Conservation (phyloP, 257 asterid species). For the Datura wrightii region DNA sequence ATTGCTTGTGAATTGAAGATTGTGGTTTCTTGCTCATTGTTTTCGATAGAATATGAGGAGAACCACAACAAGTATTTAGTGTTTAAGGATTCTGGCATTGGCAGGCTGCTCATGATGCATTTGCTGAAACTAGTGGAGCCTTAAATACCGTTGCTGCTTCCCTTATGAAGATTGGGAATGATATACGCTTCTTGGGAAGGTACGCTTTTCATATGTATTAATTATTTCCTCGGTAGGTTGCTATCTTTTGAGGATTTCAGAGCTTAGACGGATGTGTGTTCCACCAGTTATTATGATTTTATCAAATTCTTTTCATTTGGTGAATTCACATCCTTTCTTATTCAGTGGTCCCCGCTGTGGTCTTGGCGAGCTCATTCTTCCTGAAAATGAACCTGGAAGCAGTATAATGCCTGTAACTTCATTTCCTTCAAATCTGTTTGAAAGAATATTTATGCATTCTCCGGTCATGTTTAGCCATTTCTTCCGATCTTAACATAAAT, state of each 20-base stretch:
- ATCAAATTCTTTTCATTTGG: slow-evolving; percentile 27
- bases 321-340: slow-evolving; percentile 33
- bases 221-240: slow-evolving; percentile 33
- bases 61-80: not conserved
- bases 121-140: slow-evolving; percentile 95
- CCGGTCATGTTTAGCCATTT: slow-evolving; percentile 19
- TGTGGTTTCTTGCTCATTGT: not conserved
- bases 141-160: slow-evolving; percentile 88
- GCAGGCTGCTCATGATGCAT: slow-evolving; percentile 99
- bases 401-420: slow-evolving; percentile 93
- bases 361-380: slow-evolving; percentile 95
- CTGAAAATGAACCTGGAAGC: slow-evolving; percentile 99
- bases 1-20: slow-evolving; percentile 15
- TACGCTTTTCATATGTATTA: slow-evolving; percentile 40
- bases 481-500: slow-evolving; percentile 32
- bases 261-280: slow-evolving; percentile 29
- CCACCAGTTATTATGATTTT: not conserved
- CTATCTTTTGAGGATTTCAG: slow-evolving; percentile 25
- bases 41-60: not conserved
- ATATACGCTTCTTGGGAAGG: slow-evolving; percentile 97
- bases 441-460: slow-evolving; percentile 16
- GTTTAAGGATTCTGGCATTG: slow-evolving; percentile 36
- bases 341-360: slow-evolving; percentile 99
- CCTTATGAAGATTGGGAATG: slow-evolving; percentile 97
- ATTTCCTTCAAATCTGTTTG: slow-evolving; percentile 34